Evolutionary conservation across 306 rosid genomes (phyloP), one percentile per base, ranked within the genome.

Genomic region (Citrullus mucosospermus): DNA sequence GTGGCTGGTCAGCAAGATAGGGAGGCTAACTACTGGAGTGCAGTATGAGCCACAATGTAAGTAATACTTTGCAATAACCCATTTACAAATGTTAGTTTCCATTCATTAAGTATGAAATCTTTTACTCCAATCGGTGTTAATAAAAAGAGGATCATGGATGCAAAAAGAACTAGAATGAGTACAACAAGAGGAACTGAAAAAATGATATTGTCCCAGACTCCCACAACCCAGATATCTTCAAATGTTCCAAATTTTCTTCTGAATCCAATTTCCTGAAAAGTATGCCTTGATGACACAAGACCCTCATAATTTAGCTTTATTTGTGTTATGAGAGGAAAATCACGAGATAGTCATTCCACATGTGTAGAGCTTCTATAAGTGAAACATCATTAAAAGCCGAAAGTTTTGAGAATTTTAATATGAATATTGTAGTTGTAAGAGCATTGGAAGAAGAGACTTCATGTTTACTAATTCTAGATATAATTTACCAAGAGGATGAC

Each of bases 1-100:
- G 39, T 96, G 99, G 99, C 76, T 96, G 78, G 92, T 96, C 77
- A 85, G 96, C 89, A 96, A 84, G 89, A 85, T 91, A 76, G 97
- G 99, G 82, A 91, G 93, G 85, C 82, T 92, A 79, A 96, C 91
- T 69, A 96, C 93, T 17, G 99, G 97, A 79, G 91, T 96, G 86
- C 98, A 90, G 83, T 95, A 85, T 62, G 99, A 92, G 85, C 97
- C 98, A 75, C 91, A 87, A 34, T 78, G 99, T 92, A 87, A 88
- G 97, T 80, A 63, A 82, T 81, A 53, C 60, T 50, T 43, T 15
- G 53, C 79, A 63, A 63, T 61, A 55, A 39, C 48, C 78, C 71
- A 68, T 78, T 76, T 73, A n/a, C 38, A 55, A 78, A 58, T 17
- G 41, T 69, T 53, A 56, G 6, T 77, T 72, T 62, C 30, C 10